These are phyloP conservation scores for Pseudopithomyces maydicus DNA, from an alignment of 2,329 filamentous ascomycete genomes.

Conservation along the genomic window DNA sequence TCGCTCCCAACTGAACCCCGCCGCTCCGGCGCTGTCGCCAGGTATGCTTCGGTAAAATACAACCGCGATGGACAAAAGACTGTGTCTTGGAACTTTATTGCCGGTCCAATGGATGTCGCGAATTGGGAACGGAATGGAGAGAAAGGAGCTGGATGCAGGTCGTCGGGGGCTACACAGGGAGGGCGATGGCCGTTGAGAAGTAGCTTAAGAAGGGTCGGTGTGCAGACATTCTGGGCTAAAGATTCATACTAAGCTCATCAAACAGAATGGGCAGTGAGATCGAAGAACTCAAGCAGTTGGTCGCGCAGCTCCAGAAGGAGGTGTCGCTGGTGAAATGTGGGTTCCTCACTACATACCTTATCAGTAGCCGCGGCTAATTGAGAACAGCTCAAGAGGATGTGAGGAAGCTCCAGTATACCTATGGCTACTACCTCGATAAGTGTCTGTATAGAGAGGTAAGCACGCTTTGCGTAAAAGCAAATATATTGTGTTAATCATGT, in stretches of 20 bases:
- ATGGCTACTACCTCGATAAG: conserved; percentile 65
- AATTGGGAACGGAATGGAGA: conserved; percentile 8
- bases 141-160: conserved; percentile 10
- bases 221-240: not conserved
- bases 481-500: conserved; percentile 6
- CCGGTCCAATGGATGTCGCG: conserved; percentile 20
- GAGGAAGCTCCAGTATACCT: conserved; percentile 62
- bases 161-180: conserved; percentile 5
- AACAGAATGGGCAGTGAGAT: conserved; percentile 34
- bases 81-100: conserved; percentile 14
- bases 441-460: conserved; percentile 61
- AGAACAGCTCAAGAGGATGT: conserved; percentile 58
- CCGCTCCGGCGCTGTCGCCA: conserved; percentile 1
- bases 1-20: conserved; percentile 16
- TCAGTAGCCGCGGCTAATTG: conserved; percentile 15
- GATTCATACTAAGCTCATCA: not conserved
- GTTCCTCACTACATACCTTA: conserved; percentile 19
- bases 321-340: conserved; percentile 35
- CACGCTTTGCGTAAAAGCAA: not conserved
- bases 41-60: conserved; percentile 23
- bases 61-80: conserved; percentile 16
- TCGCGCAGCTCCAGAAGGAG: conserved; percentile 33
- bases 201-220: conserved; percentile 19
- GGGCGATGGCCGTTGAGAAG: conserved; percentile 7
- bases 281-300: conserved; percentile 32